Conservation (phyloP, 2,329 filamentous ascomycete genomes). For the Aspergillus sp. region DNA sequence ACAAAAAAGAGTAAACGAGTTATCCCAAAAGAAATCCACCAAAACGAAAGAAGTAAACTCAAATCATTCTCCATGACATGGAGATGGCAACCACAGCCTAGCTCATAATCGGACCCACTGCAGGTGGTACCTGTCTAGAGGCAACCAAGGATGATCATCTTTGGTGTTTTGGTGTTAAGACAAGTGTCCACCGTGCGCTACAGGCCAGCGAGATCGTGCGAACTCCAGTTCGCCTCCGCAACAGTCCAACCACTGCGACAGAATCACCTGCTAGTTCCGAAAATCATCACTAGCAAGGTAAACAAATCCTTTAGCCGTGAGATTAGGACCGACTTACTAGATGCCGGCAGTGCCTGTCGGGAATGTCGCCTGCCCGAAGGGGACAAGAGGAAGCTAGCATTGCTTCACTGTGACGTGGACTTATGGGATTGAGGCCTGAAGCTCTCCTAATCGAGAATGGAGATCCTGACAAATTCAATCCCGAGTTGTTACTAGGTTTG, state of each 20-base stretch:
- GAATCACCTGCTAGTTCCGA: neutral
- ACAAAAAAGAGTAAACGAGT: neutral
- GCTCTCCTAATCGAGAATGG: neutral
- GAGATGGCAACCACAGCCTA: neutral
- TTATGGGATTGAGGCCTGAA: neutral
- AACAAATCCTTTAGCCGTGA: neutral
- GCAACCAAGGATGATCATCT: neutral
- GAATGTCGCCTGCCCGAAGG: neutral
- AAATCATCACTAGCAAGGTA: neutral
- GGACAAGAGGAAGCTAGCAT: neutral
- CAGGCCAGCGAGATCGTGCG: neutral
- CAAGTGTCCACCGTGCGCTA: neutral
- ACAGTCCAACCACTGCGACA: neutral
- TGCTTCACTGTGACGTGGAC: neutral
- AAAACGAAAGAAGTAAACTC: neutral
- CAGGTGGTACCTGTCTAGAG: neutral
- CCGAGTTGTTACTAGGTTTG: neutral
- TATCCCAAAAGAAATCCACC: no score
- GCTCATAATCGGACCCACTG: neutral
- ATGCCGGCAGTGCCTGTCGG: neutral
- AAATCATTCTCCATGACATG: neutral
- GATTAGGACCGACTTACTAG: neutral
- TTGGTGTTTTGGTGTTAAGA: neutral
- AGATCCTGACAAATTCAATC: slow-evolving; percentile 3
- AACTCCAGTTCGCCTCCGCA: neutral